phyloP scores from a whole-genome alignment of 2,329 filamentous ascomycete genomes.

The Daldinia sp. region DNA sequence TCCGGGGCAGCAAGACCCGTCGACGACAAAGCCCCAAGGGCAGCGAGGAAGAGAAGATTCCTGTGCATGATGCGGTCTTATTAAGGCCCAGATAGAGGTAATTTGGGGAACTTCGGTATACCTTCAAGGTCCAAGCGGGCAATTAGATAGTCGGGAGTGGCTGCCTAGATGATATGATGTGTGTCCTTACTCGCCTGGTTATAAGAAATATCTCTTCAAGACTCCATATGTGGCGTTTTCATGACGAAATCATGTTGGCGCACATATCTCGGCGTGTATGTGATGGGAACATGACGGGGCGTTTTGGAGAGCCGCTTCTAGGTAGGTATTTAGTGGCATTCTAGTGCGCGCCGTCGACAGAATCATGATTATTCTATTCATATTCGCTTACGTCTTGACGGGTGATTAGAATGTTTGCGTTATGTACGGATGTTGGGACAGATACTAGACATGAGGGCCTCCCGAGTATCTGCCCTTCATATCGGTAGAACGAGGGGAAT shows the following conservation, averaged over 20 bases:
- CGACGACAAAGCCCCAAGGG: constrained; percentile 2
- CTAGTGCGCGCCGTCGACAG: background rate
- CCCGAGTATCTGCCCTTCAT: no score
- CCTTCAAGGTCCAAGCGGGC: background rate
- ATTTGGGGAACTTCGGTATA: background rate
- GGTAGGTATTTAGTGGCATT: background rate
- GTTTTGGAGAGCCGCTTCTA: background rate
- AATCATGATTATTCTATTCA: background rate
- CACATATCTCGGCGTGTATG: background rate
- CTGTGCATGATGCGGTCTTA: background rate
- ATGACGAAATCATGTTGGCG: background rate
- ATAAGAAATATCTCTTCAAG: background rate
- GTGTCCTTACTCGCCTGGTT: background rate
- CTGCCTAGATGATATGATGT: background rate
- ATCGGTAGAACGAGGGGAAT: no score
- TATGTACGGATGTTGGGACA: no score
- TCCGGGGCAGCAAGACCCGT: background rate
- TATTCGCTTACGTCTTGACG: no score
- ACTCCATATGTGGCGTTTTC: background rate
- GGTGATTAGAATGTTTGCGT: no score
- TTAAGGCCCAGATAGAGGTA: background rate
- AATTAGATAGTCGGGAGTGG: background rate
- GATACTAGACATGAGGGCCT: no score
- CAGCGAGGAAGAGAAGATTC: constrained; percentile 1
- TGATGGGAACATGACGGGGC: constrained; percentile 13